Conservation (phyloP, 352 stramenopile species). For the Globisporangium ultimum region DNA sequence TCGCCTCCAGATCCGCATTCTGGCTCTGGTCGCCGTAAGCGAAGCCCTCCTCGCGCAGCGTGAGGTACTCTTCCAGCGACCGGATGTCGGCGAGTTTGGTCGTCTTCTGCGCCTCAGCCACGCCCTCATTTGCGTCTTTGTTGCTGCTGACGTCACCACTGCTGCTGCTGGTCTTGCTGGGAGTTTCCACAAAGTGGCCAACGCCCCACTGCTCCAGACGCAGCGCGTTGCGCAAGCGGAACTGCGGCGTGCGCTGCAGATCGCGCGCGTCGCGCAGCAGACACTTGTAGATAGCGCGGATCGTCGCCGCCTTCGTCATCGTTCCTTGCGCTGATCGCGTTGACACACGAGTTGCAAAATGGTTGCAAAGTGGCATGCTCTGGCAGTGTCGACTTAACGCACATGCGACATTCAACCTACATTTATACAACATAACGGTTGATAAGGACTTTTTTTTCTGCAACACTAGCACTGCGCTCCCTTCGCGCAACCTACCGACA, state of each 20-base stretch:
- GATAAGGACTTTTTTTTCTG: too few species aligned
- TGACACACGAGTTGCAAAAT: too few species aligned
- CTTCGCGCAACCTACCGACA: too few species aligned
- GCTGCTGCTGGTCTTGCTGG: constrained; percentile 5
- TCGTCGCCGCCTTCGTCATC: constrained; percentile 38
- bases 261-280: constrained; percentile 57
- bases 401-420: too few species aligned
- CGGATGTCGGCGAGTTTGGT: constrained; percentile 22
- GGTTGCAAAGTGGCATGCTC: too few species aligned
- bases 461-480: too few species aligned
- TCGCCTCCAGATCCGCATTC: constrained; percentile 28
- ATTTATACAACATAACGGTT: too few species aligned
- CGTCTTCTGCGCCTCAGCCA: neutral
- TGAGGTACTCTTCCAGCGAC: constrained; percentile 41
- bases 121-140: neutral
- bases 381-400: too few species aligned
- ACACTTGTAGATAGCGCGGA: constrained; percentile 64
- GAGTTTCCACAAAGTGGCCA: constrained; percentile 40
- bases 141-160: neutral
- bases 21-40: constrained; percentile 14
- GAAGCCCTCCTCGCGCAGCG: constrained; percentile 38
- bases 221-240: constrained; percentile 52
- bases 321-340: too few species aligned
- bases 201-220: constrained; percentile 62
- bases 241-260: constrained; percentile 56